Base-by-base conservation (phyloP, 495 filamentous ascomycete genomes). In the Parachaetomium inaequale region DNA sequence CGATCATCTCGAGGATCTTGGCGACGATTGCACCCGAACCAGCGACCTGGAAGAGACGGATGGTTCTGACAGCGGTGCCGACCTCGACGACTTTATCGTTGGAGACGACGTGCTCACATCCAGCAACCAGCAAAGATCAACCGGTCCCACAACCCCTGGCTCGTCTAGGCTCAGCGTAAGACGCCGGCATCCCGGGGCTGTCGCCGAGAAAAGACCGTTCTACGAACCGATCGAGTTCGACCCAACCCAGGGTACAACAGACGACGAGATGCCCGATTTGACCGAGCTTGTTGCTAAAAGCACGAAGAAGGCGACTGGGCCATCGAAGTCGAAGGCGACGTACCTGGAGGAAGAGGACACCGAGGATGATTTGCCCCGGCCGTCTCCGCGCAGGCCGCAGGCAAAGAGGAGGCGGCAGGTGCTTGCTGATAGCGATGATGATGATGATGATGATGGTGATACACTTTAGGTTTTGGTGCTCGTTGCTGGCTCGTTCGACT, bases 1-100 rank as follows among this genome's bases (percentile, higher is more conserved):
- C 55, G 74, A 76, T 54, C 66, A 74, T 36, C 69, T 74, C 34
- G 75, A 77, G 17, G 79, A 82, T 38, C 49, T 74, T 49, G 79
- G 79, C 10, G 79, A 82, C 59, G 77, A 78, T 60, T 82, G 79
- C 64, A 74, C 64, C 8, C 72, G 78, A n/a, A 78, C 78, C 0
- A 78, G 76, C 62, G 78, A 82, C 60, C 60, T 81, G 29, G 73
- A 77, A 11, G 66, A 75, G 12, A 72, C 74, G 7, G 75, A 81
- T 36, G 79, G 76, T 23, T 79, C 75, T 0, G 79, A 82, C 54
- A 72, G 68, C 66, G 79, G 78, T 19, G 70, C 69, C 4, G 79
- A 82, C 52, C 66, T 82, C 1, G 70, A 58, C 4, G 79, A 65
- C 28, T 82, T 82, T 50, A 66, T 82, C 36, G 74, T 81, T 5